phyloP scores from a whole-genome alignment of 148 eudicot genomes.

The Silene uniflora region DNA sequence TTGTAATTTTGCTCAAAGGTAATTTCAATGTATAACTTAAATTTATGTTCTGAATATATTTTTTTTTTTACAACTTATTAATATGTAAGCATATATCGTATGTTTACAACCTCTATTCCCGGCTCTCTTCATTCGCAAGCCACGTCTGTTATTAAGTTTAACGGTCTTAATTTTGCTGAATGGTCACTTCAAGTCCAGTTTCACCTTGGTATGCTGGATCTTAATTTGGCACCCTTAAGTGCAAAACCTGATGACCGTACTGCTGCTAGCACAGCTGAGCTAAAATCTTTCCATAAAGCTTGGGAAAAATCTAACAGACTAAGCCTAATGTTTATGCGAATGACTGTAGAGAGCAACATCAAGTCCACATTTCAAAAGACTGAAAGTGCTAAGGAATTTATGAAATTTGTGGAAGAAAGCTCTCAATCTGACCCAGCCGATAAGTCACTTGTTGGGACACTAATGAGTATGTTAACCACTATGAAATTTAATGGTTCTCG shows the following conservation, averaged over 20 bases:
- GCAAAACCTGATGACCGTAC: no score
- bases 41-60: background rate
- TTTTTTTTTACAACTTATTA: background rate
- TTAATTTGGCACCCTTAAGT: background rate
- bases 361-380: background rate
- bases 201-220: background rate
- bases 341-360: background rate
- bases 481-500: constrained; percentile 3
- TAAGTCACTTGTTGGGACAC: constrained; percentile 4
- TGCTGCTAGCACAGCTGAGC: no score
- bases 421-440: background rate
- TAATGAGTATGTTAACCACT: no score
- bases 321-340: constrained; percentile 8
- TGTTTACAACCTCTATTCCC: background rate
- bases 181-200: background rate
- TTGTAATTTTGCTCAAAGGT: constrained; percentile 1
- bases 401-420: background rate
- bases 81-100: background rate
- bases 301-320: constrained; percentile 1
- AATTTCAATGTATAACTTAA: background rate
- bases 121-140: constrained; percentile 3
- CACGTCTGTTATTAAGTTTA: background rate
- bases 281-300: no score
- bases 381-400: background rate
- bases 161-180: background rate